Conservation (phyloP, 164 flowering plant genomes). For the Vitis cinerea region DNA sequence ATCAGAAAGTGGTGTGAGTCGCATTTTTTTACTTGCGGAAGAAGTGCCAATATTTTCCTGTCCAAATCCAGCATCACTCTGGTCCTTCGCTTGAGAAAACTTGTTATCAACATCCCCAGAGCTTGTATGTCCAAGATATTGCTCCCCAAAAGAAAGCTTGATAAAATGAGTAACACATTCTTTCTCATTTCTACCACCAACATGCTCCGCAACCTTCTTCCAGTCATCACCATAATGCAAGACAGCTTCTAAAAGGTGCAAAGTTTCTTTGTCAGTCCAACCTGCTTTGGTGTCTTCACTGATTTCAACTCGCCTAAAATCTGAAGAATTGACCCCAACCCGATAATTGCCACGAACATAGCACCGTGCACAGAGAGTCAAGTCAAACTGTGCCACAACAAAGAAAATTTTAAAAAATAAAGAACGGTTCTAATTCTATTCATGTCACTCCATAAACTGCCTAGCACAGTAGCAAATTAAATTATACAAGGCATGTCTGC, state of each 20-base stretch:
- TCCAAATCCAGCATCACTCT: constrained; percentile 23
- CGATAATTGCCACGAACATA: constrained; percentile 78
- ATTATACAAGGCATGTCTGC: neutral
- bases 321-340: constrained; percentile 58
- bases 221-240: constrained; percentile 92
- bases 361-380: constrained; percentile 90
- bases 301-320: constrained; percentile 87
- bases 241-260: constrained; percentile 86
- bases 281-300: constrained; percentile 67
- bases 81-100: constrained; percentile 22
- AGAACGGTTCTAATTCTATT: constrained; percentile 5
- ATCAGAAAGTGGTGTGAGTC: constrained; percentile 90
- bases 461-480: neutral
- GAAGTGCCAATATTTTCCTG: constrained; percentile 14
- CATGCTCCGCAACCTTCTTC: constrained; percentile 87
- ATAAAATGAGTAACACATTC: constrained; percentile 82
- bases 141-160: constrained; percentile 89
- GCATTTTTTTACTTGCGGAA: constrained; percentile 49
- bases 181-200: constrained; percentile 74
- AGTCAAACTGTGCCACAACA: constrained; percentile 53
- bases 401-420: neutral
- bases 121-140: constrained; percentile 48
- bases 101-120: constrained; percentile 35
- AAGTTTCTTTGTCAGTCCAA: constrained; percentile 83
- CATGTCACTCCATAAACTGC: neutral